These are phyloP conservation scores for Solanum pinnatisectum DNA, from an alignment of 257 asterid genomes.

Conservation along the genomic window DNA sequence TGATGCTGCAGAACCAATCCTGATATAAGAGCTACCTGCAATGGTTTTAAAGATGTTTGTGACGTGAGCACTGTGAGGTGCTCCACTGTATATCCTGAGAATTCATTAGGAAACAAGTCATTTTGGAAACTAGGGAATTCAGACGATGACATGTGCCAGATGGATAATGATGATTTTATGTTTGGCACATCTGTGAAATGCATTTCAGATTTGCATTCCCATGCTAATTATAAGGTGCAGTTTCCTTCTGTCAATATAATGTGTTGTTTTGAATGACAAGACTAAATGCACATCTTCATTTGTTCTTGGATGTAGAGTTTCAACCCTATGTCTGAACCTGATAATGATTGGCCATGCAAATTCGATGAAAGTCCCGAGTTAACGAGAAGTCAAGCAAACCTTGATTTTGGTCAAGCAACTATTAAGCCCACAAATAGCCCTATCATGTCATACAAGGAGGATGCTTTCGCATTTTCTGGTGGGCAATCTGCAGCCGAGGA, in stretches of 20 bases:
- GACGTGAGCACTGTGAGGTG: constrained; percentile 35
- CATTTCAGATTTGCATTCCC: constrained; percentile 33
- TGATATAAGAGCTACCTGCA: constrained; percentile 46
- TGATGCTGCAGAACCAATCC: constrained; percentile 49
- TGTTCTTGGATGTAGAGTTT: constrained; percentile 47
- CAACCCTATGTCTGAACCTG: constrained; percentile 87
- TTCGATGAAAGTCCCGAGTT: constrained; percentile 67
- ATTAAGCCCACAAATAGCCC: constrained; percentile 27
- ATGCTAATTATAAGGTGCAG: constrained; percentile 62
- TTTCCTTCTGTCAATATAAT: constrained; percentile 3
- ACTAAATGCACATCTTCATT: not conserved
- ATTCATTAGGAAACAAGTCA: constrained; percentile 39
- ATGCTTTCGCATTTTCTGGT: constrained; percentile 58
- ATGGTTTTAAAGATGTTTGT: constrained; percentile 56
- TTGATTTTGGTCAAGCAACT: constrained; percentile 31
- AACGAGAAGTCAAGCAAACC: constrained; percentile 27
- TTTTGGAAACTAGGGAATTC: constrained; percentile 60
- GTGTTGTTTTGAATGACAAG: not conserved
- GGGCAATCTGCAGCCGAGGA: constrained; percentile 61
- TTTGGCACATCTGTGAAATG: constrained; percentile 53
- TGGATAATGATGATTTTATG: constrained; percentile 58
- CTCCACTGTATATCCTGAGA: constrained; percentile 45
- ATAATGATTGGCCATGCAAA: constrained; percentile 68
- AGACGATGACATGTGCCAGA: constrained; percentile 88
- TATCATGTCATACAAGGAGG: constrained; percentile 34